Evolutionary conservation across 768 basidiomycete genomes (phyloP).

Genomic region (Lentinus brumalis): DNA sequence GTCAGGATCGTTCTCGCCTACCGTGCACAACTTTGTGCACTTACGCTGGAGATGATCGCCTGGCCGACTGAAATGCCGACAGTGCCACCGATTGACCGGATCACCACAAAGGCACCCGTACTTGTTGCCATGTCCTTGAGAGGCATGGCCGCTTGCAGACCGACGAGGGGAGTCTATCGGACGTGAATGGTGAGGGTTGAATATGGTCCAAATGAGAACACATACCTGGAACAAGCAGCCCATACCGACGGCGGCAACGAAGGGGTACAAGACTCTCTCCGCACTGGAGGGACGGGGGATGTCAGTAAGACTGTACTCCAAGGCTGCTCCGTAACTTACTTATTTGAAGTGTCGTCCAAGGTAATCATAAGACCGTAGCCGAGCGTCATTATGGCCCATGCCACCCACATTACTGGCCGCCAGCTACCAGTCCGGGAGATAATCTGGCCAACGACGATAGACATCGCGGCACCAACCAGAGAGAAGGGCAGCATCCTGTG

Average conservation of each 20-base stretch:
- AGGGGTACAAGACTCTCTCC: constrained; percentile 60
- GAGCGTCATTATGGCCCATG: constrained; percentile 56
- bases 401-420: constrained; percentile 61
- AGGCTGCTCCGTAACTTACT: constrained; percentile 31
- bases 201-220: background rate
- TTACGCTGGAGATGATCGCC: constrained; percentile 64
- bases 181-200: background rate
- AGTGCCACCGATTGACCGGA: constrained; percentile 75
- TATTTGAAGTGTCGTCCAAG: constrained; percentile 58
- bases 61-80: constrained; percentile 76
- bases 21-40: background rate
- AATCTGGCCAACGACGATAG: constrained; percentile 57
- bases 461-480: constrained; percentile 54
- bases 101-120: constrained; percentile 68
- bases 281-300: constrained; percentile 32
- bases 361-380: constrained; percentile 76
- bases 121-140: constrained; percentile 84
- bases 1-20: background rate
- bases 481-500: constrained; percentile 76
- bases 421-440: constrained; percentile 62
- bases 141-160: constrained; percentile 86
- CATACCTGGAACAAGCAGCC: constrained; percentile 63
- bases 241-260: constrained; percentile 66
- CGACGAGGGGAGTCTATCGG: constrained; percentile 63
- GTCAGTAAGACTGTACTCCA: background rate